These are phyloP conservation scores for Xylaria multiplex DNA, from an alignment of 2,329 filamentous ascomycete genomes.

Conservation along the genomic window DNA sequence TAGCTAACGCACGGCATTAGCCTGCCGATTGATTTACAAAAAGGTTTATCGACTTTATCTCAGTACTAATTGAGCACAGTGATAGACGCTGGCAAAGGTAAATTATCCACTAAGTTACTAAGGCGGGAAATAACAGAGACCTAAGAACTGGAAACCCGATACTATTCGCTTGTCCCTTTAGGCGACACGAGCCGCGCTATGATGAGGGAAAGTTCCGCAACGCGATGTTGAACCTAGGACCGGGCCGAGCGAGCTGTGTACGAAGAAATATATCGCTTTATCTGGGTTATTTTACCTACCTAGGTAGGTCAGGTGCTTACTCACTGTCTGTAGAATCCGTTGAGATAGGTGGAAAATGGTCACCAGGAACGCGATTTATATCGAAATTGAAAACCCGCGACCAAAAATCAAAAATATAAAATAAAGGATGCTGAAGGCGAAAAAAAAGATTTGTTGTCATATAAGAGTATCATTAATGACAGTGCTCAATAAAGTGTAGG, in stretches of 20 bases:
- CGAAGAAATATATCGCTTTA: neutral
- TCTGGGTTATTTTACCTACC: no score
- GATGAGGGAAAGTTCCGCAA: neutral
- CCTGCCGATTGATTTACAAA: neutral
- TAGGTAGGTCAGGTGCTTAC: no score
- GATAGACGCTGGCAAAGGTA: no score
- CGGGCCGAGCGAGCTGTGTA: neutral
- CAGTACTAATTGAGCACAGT: no score
- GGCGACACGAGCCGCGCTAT: neutral
- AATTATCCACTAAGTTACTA: no score
- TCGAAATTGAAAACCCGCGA: neutral
- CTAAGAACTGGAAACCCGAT: neutral
- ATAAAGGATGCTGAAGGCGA: neutral
- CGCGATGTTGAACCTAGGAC: neutral
- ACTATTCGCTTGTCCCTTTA: neutral
- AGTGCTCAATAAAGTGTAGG: neutral
- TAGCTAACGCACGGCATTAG: neutral
- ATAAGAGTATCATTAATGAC: slow-evolving; percentile 27
- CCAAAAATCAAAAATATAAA: no score
- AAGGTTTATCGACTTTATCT: no score
- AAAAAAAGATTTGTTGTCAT: neutral
- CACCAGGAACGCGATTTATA: no score
- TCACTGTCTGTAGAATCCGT: no score
- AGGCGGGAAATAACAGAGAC: no score
- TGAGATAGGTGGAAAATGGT: no score